Percentiles rank a stretch among this genome's conserved stretches.
Conservation (phyloP, 73 alveolate species). For the Tetrahymena borealis region DNA sequence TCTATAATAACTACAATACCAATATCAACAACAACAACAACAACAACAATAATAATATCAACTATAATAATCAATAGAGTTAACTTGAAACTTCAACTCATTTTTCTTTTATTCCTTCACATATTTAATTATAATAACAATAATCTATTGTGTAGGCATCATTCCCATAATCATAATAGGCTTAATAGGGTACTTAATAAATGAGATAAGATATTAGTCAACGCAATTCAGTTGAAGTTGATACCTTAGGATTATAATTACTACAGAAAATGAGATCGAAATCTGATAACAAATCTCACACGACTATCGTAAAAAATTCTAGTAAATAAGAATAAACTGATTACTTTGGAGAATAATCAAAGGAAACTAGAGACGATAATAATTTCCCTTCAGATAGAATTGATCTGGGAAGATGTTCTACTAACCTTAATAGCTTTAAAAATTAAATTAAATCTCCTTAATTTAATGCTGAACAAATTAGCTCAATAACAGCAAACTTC, state of each 20-base stretch:
- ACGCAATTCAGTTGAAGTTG: background rate
- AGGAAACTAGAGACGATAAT: background rate
- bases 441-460: background rate
- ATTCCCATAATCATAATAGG: no score
- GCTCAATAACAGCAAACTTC: background rate
- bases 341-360: background rate
- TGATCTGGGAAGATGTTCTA: background rate
- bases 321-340: background rate
- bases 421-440: background rate
- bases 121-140: background rate
- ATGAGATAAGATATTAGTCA: background rate
- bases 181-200: no score
- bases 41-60: no score
- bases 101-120: background rate
- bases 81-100: background rate
- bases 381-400: background rate
- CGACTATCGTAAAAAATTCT: background rate
- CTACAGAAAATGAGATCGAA: background rate
- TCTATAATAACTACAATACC: no score
- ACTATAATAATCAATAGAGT: background rate
- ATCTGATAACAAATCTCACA: background rate
- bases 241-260: background rate
- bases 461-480: background rate
- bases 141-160: background rate
- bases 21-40: background rate